Evolutionary conservation across 164 flowering plant genomes (phyloP).

Genomic region (Stephania cephalantha): DNA sequence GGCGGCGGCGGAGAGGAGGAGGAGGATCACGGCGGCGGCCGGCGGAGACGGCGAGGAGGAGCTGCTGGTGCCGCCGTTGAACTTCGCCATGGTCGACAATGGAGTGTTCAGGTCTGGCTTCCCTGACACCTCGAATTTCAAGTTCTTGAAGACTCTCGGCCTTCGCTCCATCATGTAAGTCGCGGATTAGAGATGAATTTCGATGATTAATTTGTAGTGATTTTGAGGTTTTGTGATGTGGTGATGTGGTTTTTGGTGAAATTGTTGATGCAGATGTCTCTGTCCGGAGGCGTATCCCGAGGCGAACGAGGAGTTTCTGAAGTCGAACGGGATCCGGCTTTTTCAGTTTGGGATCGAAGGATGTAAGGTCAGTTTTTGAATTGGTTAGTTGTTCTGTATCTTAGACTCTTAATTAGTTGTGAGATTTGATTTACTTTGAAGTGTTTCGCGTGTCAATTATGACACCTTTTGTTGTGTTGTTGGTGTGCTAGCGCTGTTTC

Average conservation of each 20-base stretch:
- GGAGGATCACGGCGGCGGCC: background rate
- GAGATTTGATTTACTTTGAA: background rate
- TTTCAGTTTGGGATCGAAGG: constrained; percentile 87
- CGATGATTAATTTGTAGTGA: background rate
- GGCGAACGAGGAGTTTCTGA: constrained; percentile 57
- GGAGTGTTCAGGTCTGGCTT: constrained; percentile 90
- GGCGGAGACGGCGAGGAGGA: constrained; percentile 21
- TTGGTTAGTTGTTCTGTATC: no score
- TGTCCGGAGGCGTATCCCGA: constrained; percentile 95
- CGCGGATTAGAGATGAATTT: background rate
- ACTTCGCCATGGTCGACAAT: constrained; percentile 84
- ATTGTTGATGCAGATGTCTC: constrained; percentile 40
- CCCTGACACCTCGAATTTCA: constrained; percentile 73
- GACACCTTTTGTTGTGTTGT: no score
- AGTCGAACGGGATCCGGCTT: constrained; percentile 59
- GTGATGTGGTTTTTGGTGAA: background rate
- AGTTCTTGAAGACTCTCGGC: constrained; percentile 65
- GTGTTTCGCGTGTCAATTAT: background rate
- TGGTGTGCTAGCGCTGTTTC: no score
- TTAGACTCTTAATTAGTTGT: background rate
- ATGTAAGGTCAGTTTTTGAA: constrained; percentile 40
- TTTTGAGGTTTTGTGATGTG: background rate
- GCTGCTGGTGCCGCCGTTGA: constrained; percentile 62
- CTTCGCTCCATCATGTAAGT: constrained; percentile 82
- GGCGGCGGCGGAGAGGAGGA: constrained; percentile 5